Conservation (phyloP, 2,329 filamentous ascomycete genomes). For the Xylaria sp. region DNA sequence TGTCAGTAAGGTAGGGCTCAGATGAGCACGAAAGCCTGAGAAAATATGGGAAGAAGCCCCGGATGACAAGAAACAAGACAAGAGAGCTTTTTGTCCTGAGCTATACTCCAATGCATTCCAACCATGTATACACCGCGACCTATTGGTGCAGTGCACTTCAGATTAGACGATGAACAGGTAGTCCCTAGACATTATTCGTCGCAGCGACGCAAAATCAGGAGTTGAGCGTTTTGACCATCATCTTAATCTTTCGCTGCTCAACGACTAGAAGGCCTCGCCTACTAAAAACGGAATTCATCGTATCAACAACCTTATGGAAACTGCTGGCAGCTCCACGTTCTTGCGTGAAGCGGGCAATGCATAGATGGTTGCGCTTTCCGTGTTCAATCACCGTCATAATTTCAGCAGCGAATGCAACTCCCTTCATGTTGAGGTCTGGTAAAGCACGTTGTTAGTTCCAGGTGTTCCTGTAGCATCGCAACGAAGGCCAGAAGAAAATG, state of each 20-base stretch:
- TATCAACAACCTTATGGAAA: conserved; percentile 84
- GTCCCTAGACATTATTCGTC: neutral
- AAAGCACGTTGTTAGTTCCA: conserved; percentile 27
- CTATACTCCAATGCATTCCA: neutral
- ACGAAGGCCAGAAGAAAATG: neutral
- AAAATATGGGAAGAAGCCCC: neutral
- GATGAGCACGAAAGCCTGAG: neutral
- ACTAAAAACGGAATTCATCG: conserved; percentile 75
- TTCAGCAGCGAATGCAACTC: conserved; percentile 88
- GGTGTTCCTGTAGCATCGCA: neutral
- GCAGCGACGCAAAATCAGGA: conserved; percentile 51
- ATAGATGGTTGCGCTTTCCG: conserved; percentile 78
- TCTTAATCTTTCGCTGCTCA: conserved; percentile 73
- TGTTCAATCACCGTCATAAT: conserved; percentile 91
- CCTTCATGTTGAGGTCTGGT: conserved; percentile 81
- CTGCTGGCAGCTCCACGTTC: conserved; percentile 91
- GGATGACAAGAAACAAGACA: conserved; percentile 10
- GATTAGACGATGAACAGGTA: neutral
- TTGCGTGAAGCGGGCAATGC: conserved; percentile 86
- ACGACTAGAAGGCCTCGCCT: conserved; percentile 74
- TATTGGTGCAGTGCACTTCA: neutral
- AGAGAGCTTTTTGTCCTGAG: conserved; percentile 4
- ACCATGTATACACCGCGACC: neutral
- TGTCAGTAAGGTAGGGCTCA: neutral
- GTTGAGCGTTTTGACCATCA: conserved; percentile 77